These are phyloP conservation scores for Fragilaria radians DNA, from an alignment of 108 stramenopile species.

Conservation along the genomic window DNA sequence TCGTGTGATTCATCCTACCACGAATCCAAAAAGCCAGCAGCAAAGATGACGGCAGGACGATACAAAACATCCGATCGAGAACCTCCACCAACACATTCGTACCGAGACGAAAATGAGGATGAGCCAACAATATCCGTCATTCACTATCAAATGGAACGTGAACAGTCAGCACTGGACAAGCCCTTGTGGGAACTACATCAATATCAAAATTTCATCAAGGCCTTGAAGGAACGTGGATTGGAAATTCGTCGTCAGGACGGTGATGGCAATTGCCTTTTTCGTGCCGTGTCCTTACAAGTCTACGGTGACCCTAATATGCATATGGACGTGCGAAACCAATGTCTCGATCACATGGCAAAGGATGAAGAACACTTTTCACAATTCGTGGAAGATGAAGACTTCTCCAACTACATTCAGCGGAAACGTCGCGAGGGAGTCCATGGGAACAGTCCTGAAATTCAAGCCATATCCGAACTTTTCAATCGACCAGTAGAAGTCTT, in stretches of 20 bases:
- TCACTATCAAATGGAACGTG: not conserved
- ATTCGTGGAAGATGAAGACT: slow-evolving; percentile 74
- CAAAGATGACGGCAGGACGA: not conserved
- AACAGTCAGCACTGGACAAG: no score
- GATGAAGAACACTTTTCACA: slow-evolving; percentile 64
- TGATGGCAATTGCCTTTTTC: slow-evolving; percentile 97
- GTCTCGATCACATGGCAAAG: slow-evolving; percentile 88
- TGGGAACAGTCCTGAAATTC: slow-evolving; percentile 96
- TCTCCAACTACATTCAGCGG: slow-evolving; percentile 61
- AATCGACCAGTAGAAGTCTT: slow-evolving; percentile 89
- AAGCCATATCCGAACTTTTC: slow-evolving; percentile 93
- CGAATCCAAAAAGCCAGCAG: not conserved
- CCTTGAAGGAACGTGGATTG: slow-evolving; percentile 35
- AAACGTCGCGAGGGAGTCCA: slow-evolving; percentile 84
- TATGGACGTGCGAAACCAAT: slow-evolving; percentile 64
- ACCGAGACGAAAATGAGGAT: no score
- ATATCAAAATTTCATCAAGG: slow-evolving; percentile 13
- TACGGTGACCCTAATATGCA: slow-evolving; percentile 91
- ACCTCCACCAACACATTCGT: not conserved
- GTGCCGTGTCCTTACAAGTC: slow-evolving; percentile 90
- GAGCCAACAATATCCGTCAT: not conserved
- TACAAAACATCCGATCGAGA: not conserved
- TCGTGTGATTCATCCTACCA: not conserved
- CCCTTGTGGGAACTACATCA: no score
- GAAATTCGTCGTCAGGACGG: slow-evolving; percentile 70